Conservation (phyloP, 257 asterid genomes). For the Nyctanthes arbortristis region DNA sequence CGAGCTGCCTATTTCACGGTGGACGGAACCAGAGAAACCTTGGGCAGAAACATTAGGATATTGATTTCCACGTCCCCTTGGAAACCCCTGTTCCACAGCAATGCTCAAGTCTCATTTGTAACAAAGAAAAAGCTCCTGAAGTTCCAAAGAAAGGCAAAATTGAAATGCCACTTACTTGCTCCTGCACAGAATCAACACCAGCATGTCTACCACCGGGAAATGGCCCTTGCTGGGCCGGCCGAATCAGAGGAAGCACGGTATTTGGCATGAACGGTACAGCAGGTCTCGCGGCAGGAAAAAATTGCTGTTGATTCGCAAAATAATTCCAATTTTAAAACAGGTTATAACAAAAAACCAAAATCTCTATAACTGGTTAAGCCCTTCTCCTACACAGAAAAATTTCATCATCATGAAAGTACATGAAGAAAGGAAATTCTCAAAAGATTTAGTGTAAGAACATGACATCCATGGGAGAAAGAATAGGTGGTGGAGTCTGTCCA, state of each 20-base stretch:
- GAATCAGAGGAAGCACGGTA: slow-evolving; percentile 49
- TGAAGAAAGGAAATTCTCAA: background rate
- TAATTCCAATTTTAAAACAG: background rate
- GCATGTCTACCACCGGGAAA: slow-evolving; percentile 49
- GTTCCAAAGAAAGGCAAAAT: background rate
- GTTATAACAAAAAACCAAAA: background rate
- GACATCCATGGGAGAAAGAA: slow-evolving; percentile 46
- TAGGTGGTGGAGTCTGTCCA: slow-evolving; percentile 51
- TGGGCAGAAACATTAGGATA: slow-evolving; percentile 39
- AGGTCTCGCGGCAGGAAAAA: slow-evolving; percentile 59
- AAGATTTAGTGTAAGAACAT: background rate
- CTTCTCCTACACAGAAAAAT: background rate
- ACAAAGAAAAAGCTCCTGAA: background rate
- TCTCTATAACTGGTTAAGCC: background rate
- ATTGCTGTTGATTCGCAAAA: slow-evolving; percentile 58
- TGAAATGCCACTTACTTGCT: slow-evolving; percentile 37
- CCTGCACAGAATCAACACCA: slow-evolving; percentile 39
- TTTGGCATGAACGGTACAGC: slow-evolving; percentile 46
- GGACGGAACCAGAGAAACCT: slow-evolving; percentile 36
- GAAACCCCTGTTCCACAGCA: slow-evolving; percentile 32
- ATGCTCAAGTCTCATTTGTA: too few relatives aligned
- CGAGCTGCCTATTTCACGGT: slow-evolving; percentile 41
- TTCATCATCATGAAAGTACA: background rate
- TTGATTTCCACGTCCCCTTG: slow-evolving; percentile 46
- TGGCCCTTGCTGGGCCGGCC: slow-evolving; percentile 45